Evolutionary conservation across 352 stramenopile genomes (phyloP).

Genomic region (Pythium aquatile): DNA sequence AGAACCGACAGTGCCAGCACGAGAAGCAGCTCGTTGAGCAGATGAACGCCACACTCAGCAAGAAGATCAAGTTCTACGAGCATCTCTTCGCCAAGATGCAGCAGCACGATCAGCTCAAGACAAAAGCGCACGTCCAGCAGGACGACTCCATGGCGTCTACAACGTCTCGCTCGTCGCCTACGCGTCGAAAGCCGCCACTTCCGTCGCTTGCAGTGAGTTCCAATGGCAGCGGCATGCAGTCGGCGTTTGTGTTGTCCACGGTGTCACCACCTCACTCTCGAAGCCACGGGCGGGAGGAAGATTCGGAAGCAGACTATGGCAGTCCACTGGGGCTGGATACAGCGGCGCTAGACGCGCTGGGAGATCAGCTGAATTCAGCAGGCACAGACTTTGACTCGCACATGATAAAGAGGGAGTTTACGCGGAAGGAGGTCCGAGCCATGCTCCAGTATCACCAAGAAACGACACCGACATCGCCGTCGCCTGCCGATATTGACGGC

Average conservation of each 20-base stretch:
- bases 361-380: constrained; percentile 38
- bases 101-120: constrained; percentile 38
- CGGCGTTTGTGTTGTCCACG: constrained; percentile 17
- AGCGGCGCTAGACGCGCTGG: constrained; percentile 23
- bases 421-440: constrained; percentile 44
- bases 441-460: constrained; percentile 33
- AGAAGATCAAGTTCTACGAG: constrained; percentile 69
- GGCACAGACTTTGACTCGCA: constrained; percentile 45
- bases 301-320: background rate
- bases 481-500: constrained; percentile 3
- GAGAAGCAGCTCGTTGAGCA: constrained; percentile 61
- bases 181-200: constrained; percentile 38
- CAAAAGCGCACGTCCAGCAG: background rate
- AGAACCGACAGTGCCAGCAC: constrained; percentile 41
- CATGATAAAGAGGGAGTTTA: constrained; percentile 48
- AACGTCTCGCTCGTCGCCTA: constrained; percentile 15
- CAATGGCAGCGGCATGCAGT: constrained; percentile 14
- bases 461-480: background rate
- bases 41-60: constrained; percentile 56
- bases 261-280: constrained; percentile 28
- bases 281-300: constrained; percentile 1
- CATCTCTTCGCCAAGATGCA: constrained; percentile 67
- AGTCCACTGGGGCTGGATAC: constrained; percentile 10
- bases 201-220: constrained; percentile 27
- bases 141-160: constrained; percentile 1